These are phyloP conservation scores for Sphenostylis stenocarpa DNA, from an alignment of 306 rosid species.

Conservation along the genomic window DNA sequence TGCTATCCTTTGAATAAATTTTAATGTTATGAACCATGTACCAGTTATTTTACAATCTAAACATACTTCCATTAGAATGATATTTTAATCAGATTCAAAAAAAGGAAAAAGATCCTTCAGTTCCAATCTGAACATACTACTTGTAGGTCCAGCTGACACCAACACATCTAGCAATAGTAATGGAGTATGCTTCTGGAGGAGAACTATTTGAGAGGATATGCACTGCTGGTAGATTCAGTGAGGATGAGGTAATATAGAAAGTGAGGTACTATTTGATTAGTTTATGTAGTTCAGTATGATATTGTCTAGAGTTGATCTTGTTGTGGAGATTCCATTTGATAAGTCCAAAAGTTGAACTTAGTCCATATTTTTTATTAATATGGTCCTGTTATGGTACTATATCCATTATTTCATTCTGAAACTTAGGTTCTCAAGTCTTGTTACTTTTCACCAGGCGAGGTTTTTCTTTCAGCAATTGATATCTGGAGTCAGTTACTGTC, in stretches of 20 bases:
- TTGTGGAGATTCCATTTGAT: neutral
- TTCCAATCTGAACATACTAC: too few relatives aligned
- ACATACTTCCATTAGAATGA: neutral
- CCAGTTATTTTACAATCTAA: neutral
- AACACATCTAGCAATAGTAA: constrained; percentile 80
- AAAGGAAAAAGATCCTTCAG: neutral
- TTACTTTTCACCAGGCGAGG: constrained; percentile 64
- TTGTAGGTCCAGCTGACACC: constrained; percentile 75
- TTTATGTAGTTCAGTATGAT: constrained; percentile 15
- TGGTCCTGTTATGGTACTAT: neutral
- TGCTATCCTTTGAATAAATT: neutral
- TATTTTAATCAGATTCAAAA: neutral
- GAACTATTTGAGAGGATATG: constrained; percentile 78
- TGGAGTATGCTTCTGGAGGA: constrained; percentile 93
- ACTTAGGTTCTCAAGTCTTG: constrained; percentile 5
- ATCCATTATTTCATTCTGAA: neutral
- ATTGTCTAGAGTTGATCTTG: neutral
- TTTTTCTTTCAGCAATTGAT: constrained; percentile 91
- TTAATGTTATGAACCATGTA: neutral
- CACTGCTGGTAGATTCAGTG: constrained; percentile 76
- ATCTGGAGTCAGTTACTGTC: constrained; percentile 90
- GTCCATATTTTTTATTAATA: neutral
- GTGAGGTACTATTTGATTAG: neutral
- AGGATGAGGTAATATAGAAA: constrained; percentile 70
- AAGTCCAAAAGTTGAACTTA: neutral